phyloP scores from a whole-genome alignment of 176 grass and related monocot species.

The Otatea glauca region DNA sequence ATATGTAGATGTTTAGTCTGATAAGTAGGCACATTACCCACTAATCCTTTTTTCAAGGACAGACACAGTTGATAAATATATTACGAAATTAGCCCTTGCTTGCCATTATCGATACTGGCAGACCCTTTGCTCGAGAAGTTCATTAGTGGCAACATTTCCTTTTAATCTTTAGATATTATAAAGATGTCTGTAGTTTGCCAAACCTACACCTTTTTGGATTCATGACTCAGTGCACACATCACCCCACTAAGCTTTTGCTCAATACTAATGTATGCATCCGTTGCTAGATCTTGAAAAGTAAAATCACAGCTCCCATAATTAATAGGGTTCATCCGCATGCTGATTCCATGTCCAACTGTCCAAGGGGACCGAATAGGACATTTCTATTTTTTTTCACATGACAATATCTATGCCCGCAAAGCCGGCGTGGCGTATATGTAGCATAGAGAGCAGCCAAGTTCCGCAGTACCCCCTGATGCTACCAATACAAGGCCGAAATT shows the following conservation, averaged over 20 bases:
- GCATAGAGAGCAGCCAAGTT: too few relatives aligned
- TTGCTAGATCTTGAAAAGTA: not conserved
- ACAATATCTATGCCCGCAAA: too few relatives aligned
- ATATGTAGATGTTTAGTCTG: not conserved
- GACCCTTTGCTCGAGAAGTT: constrained; percentile 38
- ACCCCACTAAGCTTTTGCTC: not conserved
- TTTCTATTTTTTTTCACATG: too few relatives aligned
- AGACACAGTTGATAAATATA: not conserved
- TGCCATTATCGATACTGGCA: constrained; percentile 29
- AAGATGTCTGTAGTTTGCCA: constrained; percentile 3
- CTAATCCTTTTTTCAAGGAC: constrained; percentile 4
- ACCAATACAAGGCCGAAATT: not conserved
- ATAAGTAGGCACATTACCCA: constrained; percentile 38
- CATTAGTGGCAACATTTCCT: not conserved
- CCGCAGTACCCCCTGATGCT: too few relatives aligned
- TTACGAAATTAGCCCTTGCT: constrained; percentile 37
- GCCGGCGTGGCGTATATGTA: too few relatives aligned
- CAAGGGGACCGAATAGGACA: too few relatives aligned
- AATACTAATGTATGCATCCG: not conserved
- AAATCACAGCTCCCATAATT: too few relatives aligned
- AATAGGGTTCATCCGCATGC: not conserved
- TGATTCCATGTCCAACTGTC: too few relatives aligned
- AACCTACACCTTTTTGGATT: not conserved
- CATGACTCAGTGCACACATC: not conserved
- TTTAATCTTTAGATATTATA: constrained; percentile 6